Conservation (phyloP, 176 grass and related monocot genomes). For the Elaeis guineensis region DNA sequence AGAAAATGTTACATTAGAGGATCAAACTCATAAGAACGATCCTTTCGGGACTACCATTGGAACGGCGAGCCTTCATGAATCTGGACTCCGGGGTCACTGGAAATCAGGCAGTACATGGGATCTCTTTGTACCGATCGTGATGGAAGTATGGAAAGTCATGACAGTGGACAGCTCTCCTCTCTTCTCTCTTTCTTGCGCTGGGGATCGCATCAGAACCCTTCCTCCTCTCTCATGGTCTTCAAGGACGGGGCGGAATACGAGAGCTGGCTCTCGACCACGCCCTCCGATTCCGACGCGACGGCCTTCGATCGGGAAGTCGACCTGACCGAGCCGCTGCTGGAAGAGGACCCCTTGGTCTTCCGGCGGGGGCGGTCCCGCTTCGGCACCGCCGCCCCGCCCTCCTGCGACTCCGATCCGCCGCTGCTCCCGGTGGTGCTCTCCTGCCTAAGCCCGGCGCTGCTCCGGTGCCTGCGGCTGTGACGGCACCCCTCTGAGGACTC, state of each 20-base stretch:
- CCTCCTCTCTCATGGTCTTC: constrained; percentile 9
- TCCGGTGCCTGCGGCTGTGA: constrained; percentile 10
- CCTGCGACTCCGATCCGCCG: not conserved
- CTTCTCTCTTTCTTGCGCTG: too few species aligned
- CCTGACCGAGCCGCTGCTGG: constrained; percentile 1
- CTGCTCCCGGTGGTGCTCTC: not conserved
- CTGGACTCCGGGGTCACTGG: too few species aligned
- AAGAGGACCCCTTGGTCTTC: constrained; percentile 26
- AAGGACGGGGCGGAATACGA: not conserved
- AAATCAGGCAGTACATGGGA: too few species aligned
- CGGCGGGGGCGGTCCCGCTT: constrained; percentile 15
- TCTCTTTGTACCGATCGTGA: too few species aligned
- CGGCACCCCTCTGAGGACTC: constrained; percentile 5
- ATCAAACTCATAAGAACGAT: too few species aligned
- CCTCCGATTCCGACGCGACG: constrained; percentile 14
- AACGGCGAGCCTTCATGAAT: too few species aligned
- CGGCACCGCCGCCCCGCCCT: constrained; percentile 14
- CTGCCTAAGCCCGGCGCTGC: not conserved
- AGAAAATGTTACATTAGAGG: too few species aligned
- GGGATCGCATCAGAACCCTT: constrained; percentile 9
- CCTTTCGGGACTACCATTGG: too few species aligned
- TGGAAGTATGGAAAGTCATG: too few species aligned
- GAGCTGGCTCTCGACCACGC: not conserved
- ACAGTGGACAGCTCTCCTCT: too few species aligned
- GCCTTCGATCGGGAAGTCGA: constrained; percentile 5